Evolutionary conservation across 2,329 filamentous ascomycete species (phyloP).

Genomic region (Ophiostoma himal-ulmi): DNA sequence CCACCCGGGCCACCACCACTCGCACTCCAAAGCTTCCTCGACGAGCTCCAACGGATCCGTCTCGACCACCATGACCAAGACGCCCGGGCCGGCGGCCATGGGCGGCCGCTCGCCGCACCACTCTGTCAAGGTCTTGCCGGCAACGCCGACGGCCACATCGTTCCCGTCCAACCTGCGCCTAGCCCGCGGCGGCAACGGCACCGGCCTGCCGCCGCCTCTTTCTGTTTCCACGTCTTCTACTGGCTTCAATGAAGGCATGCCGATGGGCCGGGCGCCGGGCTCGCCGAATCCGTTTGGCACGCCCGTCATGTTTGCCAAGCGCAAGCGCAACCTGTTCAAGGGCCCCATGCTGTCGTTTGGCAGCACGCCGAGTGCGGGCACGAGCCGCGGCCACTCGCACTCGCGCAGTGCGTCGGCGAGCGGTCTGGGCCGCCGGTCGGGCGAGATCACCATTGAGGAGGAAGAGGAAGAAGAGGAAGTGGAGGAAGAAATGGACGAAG

Average conservation of each 20-base stretch:
- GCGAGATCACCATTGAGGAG: constrained; percentile 67
- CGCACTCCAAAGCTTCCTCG: constrained; percentile 90
- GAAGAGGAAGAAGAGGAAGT: constrained; percentile 52
- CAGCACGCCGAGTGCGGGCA: constrained; percentile 29
- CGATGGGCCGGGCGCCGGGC: constrained; percentile 40
- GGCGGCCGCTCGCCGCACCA: constrained; percentile 70
- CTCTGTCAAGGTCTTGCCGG: constrained; percentile 91
- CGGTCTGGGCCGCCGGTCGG: constrained; percentile 60
- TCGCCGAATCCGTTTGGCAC: constrained; percentile 49
- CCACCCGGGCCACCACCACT: constrained; percentile 77
- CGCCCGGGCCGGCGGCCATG: constrained; percentile 51
- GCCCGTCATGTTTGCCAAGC: constrained; percentile 67
- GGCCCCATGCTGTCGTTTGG: constrained; percentile 62
- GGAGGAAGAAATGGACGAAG: constrained; percentile 36
- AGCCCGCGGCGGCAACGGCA: constrained; percentile 49
- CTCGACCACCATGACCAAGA: constrained; percentile 62
- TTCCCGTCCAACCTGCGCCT: constrained; percentile 86
- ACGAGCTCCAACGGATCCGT: constrained; percentile 77
- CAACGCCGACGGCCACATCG: constrained; percentile 66
- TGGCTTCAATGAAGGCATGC: constrained; percentile 55
- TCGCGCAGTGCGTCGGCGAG: constrained; percentile 56
- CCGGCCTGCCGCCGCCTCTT: neutral
- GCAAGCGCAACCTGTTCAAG: constrained; percentile 77
- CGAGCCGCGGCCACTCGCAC: constrained; percentile 34
- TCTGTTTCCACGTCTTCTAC: neutral